Percentiles rank a stretch among this genome's conserved stretches.
These are phyloP conservation scores for Psilocybe tampanensis DNA, from an alignment of 768 basidiomycete species.

Conservation along the genomic window DNA sequence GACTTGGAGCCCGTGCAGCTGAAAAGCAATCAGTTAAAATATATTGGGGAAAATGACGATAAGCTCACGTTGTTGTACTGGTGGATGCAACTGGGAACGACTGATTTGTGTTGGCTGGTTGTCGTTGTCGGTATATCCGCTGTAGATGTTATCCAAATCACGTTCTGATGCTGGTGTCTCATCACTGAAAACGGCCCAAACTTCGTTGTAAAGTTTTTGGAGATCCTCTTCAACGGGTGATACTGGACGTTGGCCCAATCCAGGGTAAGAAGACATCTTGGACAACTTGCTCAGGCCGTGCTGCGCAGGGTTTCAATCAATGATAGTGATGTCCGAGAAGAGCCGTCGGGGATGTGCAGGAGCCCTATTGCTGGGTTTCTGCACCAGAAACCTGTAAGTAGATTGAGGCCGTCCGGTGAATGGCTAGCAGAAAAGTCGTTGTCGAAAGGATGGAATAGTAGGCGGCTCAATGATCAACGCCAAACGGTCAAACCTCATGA, in stretches of 20 bases:
- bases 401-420: neutral
- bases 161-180: conserved; percentile 34
- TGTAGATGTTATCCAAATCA: conserved; percentile 41
- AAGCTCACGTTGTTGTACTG: conserved; percentile 10
- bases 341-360: neutral
- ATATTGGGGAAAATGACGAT: conserved; percentile 5
- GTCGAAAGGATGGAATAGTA: conserved; percentile 6
- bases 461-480: conserved; percentile 15
- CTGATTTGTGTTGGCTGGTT: conserved; percentile 15
- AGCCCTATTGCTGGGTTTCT: neutral
- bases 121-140: conserved; percentile 32
- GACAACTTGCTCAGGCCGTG: conserved; percentile 2
- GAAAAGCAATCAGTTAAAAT: neutral
- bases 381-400: neutral
- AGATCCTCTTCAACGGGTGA: conserved; percentile 70
- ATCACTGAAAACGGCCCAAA: conserved; percentile 68
- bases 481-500: conserved; percentile 24
- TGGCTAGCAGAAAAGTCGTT: neutral
- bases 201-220: conserved; percentile 74
- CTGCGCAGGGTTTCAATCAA: neutral
- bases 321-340: neutral
- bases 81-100: conserved; percentile 4
- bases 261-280: conserved; percentile 21
- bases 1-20: conserved; percentile 20
- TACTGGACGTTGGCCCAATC: conserved; percentile 22